Evolutionary conservation across 1,139 yeast genomes (phyloP).

Genomic region (Geotrichum siamense): DNA sequence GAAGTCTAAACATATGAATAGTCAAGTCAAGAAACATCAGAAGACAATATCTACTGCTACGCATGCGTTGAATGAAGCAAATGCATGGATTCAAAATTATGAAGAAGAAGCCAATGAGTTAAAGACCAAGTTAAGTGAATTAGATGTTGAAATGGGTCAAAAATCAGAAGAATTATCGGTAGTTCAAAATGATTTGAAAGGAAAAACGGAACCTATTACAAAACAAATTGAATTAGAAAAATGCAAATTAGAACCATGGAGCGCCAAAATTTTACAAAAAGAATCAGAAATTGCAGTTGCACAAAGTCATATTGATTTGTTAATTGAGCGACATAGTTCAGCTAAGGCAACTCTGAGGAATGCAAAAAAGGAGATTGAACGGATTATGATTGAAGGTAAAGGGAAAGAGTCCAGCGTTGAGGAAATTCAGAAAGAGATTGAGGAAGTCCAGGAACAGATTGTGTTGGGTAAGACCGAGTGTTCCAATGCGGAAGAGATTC

Average conservation of each 20-base stretch:
- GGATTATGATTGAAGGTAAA: constrained; percentile 48
- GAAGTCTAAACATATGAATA: constrained; percentile 53
- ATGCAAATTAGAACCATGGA: constrained; percentile 76
- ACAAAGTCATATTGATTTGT: constrained; percentile 56
- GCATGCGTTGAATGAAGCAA: constrained; percentile 39
- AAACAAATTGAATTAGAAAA: constrained; percentile 58
- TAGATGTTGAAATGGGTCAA: constrained; percentile 41
- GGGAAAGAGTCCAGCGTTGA: constrained; percentile 43
- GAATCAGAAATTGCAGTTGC: constrained; percentile 61
- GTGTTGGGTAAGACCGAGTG: constrained; percentile 54
- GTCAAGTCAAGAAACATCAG: constrained; percentile 54
- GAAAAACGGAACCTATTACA: constrained; percentile 62
- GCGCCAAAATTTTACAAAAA: constrained; percentile 55
- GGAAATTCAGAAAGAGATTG: constrained; percentile 41
- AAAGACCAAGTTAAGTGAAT: constrained; percentile 38
- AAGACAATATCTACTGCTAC: constrained; percentile 41
- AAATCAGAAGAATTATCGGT: constrained; percentile 55
- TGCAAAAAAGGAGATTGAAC: constrained; percentile 43
- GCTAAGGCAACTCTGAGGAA: constrained; percentile 43
- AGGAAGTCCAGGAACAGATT: constrained; percentile 48
- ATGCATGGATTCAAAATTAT: constrained; percentile 43
- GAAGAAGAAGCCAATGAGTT: constrained; percentile 37
- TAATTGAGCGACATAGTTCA: constrained; percentile 44
- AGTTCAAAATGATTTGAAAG: constrained; percentile 60
- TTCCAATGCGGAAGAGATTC: constrained; percentile 41